Percentiles rank a stretch among this genome's conserved stretches.
phyloP scores from a whole-genome alignment of 371 early-diverging fungal species.

The Mucor saturninus region DNA sequence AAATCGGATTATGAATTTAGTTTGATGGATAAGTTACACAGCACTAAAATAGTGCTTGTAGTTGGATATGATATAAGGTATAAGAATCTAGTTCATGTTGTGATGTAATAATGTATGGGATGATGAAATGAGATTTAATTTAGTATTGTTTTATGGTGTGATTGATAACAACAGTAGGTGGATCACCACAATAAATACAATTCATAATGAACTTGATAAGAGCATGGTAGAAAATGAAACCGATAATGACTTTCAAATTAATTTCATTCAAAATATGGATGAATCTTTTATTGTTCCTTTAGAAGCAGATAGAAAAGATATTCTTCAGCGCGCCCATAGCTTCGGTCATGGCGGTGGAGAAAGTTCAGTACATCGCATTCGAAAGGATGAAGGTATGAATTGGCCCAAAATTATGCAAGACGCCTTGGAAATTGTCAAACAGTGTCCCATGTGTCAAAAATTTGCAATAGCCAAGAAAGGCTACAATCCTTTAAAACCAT shows the following conservation, averaged over 20 bases:
- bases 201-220: not conserved
- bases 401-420: slow-evolving; percentile 23
- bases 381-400: slow-evolving; percentile 8
- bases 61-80: no score
- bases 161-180: no score
- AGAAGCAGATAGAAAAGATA: slow-evolving; percentile 4
- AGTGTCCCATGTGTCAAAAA: slow-evolving; percentile 21
- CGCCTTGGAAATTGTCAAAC: not conserved
- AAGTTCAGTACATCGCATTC: slow-evolving; percentile 8
- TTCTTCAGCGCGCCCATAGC: slow-evolving; percentile 15
- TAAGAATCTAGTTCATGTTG: no score
- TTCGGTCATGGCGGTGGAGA: slow-evolving; percentile 26
- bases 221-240: not conserved
- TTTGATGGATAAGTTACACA: no score
- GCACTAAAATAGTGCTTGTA: no score
- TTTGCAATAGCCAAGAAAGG: slow-evolving; percentile 12
- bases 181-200: no score
- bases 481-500: slow-evolving; percentile 14
- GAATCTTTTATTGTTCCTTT: slow-evolving; percentile 11
- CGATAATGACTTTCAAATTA: not conserved
- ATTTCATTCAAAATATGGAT: slow-evolving; percentile 1
- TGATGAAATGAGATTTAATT: no score
- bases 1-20: no score
- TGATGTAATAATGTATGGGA: no score
- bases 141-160: no score